A percentile compares a stretch with the other conserved stretches of the same genome.
These are phyloP conservation scores for Candida arabinofermentans DNA, from an alignment of 805 yeast genomes.

Conservation along the genomic window DNA sequence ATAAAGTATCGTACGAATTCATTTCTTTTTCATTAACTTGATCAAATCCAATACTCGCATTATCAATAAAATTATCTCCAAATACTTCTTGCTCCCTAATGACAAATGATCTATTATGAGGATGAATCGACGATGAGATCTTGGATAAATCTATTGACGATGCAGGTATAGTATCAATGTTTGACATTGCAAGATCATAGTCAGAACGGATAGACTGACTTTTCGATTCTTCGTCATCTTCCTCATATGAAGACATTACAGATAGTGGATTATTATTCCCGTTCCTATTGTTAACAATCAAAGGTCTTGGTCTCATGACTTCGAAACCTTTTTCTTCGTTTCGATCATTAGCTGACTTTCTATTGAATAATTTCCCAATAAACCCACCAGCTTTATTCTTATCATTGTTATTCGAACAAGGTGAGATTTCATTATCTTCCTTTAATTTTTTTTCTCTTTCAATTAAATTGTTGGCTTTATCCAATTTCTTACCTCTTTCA, in stretches of 20 bases:
- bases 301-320: conserved; percentile 28
- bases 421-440: too few species aligned
- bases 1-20: too few species aligned
- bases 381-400: background rate
- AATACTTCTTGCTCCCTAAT: background rate
- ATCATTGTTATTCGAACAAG: background rate
- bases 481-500: conserved; percentile 34
- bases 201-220: too few species aligned
- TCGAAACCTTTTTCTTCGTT: conserved; percentile 19
- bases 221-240: too few species aligned
- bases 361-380: background rate
- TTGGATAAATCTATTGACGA: too few species aligned
- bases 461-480: conserved; percentile 12
- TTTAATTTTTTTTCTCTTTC: conserved; percentile 1
- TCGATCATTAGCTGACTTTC: background rate
- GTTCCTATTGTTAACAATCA: background rate
- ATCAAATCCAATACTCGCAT: background rate
- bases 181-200: too few species aligned
- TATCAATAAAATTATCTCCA: background rate
- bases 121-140: too few species aligned
- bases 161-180: background rate
- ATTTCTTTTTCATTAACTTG: too few species aligned
- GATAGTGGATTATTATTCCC: background rate
- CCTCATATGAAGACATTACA: too few species aligned
- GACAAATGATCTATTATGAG: background rate